Evolutionary conservation across 352 stramenopile genomes (phyloP), one percentile per base, ranked within the genome.

Genomic region (Phytophthora syringae): DNA sequence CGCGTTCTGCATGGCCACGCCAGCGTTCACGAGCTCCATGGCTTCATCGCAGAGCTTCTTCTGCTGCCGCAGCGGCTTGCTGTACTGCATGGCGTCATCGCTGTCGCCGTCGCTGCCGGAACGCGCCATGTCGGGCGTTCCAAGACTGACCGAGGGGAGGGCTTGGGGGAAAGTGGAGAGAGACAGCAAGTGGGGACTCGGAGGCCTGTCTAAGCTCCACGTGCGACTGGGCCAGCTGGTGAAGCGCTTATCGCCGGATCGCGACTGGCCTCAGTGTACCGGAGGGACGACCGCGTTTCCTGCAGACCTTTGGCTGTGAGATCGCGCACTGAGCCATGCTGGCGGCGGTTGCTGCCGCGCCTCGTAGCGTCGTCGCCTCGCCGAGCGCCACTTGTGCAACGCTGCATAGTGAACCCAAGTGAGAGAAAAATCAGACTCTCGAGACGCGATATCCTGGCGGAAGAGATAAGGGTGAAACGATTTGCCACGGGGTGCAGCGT

Each of bases 21-120:
- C 83, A 36, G 80, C 82, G 63, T 94, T 94, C 51, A 94, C 86
- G 28, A 94, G 74, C 63, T 81, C 79, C 86, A 93, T 93, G 64
- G 61, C 86, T 42, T 93, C 83, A 67, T 93, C 83, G 60, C 86
- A 94, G 44, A 93, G 69, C 50, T 85, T 79, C 67, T 92, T 90
- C 70, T 95, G 86, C 67, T 81, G 79, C 25, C 75, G 66, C 48
- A 95, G 64, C 49, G 67, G 72, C 70, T 84, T 81, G 68, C 76
- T 89, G 52, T 78, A 74, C 67, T 85, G 76, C 63, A 79, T 61
- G 27, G 65, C 67, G 64, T 90, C 83, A 74, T 90, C 81, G 60
- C 78, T 90, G 30, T 90, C 83, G 18, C 61, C 69, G 37, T 79
- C 82, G 52, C 76, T 86, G 56, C 74, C 69, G 20, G 72, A 81